Conservation (phyloP, 1,139 yeast species). For the Geotrichum carabidarum region DNA sequence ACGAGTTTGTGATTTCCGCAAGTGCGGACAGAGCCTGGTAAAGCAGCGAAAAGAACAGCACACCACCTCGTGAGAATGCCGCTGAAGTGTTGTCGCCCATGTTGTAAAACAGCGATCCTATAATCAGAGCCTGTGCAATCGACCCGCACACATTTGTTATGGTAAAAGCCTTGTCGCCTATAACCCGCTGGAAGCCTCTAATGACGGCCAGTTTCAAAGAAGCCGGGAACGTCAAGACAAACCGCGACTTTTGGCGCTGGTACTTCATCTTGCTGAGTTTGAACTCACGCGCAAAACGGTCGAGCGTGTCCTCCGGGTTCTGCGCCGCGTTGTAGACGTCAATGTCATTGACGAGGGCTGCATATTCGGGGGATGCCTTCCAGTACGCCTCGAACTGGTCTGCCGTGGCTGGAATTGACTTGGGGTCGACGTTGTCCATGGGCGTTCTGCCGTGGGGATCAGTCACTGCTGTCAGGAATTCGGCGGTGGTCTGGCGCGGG, state of each 20-base stretch:
- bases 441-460: conserved; percentile 47
- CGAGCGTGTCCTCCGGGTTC: conserved; percentile 36
- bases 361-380: conserved; percentile 48
- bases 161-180: conserved; percentile 51
- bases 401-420: conserved; percentile 49
- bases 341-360: conserved; percentile 38
- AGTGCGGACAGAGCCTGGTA: conserved; percentile 42
- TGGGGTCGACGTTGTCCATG: conserved; percentile 35
- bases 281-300: conserved; percentile 16
- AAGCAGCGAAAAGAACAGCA: conserved; percentile 41
- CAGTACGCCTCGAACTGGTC: conserved; percentile 53
- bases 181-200: conserved; percentile 52
- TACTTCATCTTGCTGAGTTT: conserved; percentile 33
- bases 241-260: conserved; percentile 34
- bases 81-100: conserved; percentile 46
- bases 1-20: conserved; percentile 42
- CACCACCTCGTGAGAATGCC: conserved; percentile 49
- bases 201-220: conserved; percentile 37
- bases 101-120: conserved; percentile 53
- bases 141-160: conserved; percentile 47
- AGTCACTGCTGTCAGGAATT: conserved; percentile 58
- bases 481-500: conserved; percentile 53
- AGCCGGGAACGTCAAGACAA: conserved; percentile 35
- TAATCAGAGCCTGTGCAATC: conserved; percentile 47
- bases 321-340: conserved; percentile 40